Percentiles rank a stretch among this genome's conserved stretches.
phyloP scores from a whole-genome alignment of 2,329 filamentous ascomycete genomes.

The Ilyonectria destructans region DNA sequence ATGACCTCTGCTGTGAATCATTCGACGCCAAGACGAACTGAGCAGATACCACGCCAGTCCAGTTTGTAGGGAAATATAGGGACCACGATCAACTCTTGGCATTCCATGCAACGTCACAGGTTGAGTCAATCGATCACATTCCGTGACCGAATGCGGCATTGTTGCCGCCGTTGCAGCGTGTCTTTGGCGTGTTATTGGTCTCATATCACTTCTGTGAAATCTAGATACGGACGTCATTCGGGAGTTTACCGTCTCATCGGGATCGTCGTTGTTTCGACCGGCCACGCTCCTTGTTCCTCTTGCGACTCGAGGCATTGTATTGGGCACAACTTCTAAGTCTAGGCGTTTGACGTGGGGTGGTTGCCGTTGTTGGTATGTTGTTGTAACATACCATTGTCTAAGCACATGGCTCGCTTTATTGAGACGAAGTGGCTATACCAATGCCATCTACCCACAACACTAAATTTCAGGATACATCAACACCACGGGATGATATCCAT shows the following conservation, averaged over 20 bases:
- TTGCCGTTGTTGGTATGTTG: not conserved
- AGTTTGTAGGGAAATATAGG: not conserved
- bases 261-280: not conserved
- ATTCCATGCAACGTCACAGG: not conserved
- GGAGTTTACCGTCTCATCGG: slow-evolving; percentile 4
- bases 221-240: not conserved
- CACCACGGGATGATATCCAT: not conserved
- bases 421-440: not conserved
- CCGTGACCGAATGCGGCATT: not conserved
- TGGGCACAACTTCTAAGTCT: not conserved
- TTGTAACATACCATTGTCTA: no score
- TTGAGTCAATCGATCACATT: not conserved
- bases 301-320: not conserved
- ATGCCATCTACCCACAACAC: not conserved
- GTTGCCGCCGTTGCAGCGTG: not conserved
- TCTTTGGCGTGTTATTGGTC: not conserved
- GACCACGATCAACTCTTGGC: not conserved
- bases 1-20: not conserved
- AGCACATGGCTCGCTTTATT: not conserved
- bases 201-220: not conserved
- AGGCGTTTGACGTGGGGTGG: not conserved
- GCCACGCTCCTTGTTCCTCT: not conserved
- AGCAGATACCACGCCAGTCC: not conserved
- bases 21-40: not conserved
- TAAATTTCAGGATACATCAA: not conserved